Percentiles rank a stretch among this genome's conserved stretches.
Evolutionary conservation across 1,139 yeast species (phyloP).

Genomic region (Kurtzmaniella quercitrusa): DNA sequence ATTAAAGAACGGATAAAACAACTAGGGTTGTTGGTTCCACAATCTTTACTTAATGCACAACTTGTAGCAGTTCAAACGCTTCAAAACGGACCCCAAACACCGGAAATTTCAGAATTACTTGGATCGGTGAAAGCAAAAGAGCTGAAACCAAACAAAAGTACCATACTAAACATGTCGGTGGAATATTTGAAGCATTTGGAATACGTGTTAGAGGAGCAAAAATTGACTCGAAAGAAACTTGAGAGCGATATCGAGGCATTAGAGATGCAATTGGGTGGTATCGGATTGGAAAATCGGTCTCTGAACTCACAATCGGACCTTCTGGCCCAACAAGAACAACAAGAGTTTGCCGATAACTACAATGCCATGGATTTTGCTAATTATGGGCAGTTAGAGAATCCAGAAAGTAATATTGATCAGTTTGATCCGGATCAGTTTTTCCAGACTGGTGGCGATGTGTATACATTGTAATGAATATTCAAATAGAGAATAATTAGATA

Average conservation of each 20-base stretch:
- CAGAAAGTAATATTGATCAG: not conserved
- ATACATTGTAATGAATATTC: not conserved
- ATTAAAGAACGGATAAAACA: conserved; percentile 75
- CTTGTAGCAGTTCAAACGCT: conserved; percentile 44
- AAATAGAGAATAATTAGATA: too few relatives aligned
- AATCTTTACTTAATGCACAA: conserved; percentile 54
- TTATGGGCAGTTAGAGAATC: not conserved
- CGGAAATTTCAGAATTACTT: conserved; percentile 36
- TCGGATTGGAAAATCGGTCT: not conserved
- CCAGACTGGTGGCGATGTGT: not conserved
- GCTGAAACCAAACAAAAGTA: conserved; percentile 67
- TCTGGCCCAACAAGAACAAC: not conserved
- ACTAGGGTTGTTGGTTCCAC: conserved; percentile 67
- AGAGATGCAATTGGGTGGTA: conserved; percentile 1
- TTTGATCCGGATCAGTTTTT: conserved; percentile 2
- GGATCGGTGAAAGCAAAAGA: conserved; percentile 51
- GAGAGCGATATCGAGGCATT: conserved; percentile 12
- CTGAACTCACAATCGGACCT: not conserved
- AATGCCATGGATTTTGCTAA: not conserved
- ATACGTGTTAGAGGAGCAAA: conserved; percentile 38
- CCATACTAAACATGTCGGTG: conserved; percentile 63
- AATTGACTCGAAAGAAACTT: conserved; percentile 19
- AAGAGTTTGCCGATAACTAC: not conserved
- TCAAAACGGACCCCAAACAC: conserved; percentile 31
- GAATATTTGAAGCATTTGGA: conserved; percentile 59